phyloP scores from a whole-genome alignment of 345 rosid genomes.

The Citrus inodora region DNA sequence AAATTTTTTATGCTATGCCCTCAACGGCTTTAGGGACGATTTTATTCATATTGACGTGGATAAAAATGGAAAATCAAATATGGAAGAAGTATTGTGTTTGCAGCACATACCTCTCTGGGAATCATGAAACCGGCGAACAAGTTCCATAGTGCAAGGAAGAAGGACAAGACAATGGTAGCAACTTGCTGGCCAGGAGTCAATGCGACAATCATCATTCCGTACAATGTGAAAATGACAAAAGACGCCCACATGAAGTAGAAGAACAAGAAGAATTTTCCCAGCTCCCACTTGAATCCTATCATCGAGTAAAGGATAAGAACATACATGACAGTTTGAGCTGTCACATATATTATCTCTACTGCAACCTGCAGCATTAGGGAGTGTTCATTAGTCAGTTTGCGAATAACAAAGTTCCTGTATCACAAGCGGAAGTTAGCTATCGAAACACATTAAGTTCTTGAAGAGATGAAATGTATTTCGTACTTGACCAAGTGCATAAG shows the following conservation, averaged over 20 bases:
- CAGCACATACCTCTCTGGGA: slow-evolving; percentile 52
- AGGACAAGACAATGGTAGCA: slow-evolving; percentile 66
- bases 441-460: background rate
- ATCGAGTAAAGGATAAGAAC: slow-evolving; percentile 58
- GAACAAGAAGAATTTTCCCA: slow-evolving; percentile 52
- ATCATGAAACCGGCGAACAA: slow-evolving; percentile 79
- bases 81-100: background rate
- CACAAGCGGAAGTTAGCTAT: background rate
- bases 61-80: background rate
- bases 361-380: slow-evolving; percentile 48
- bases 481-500: slow-evolving; percentile 62
- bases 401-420: background rate
- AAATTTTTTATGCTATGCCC: background rate
- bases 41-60: background rate
- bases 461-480: background rate
- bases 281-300: slow-evolving; percentile 72
- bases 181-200: slow-evolving; percentile 70
- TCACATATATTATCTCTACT: slow-evolving; percentile 56
- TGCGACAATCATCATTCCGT: slow-evolving; percentile 79
- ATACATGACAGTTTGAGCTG: slow-evolving; percentile 49
- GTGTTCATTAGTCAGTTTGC: background rate
- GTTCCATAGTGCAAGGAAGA: slow-evolving; percentile 87
- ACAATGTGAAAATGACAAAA: slow-evolving; percentile 68
- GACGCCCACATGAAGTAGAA: slow-evolving; percentile 54
- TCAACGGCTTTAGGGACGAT: background rate